Evolutionary conservation across 768 basidiomycete genomes (phyloP), one percentile per base, ranked within the genome.

Genomic region (Termitomyces sp.): DNA sequence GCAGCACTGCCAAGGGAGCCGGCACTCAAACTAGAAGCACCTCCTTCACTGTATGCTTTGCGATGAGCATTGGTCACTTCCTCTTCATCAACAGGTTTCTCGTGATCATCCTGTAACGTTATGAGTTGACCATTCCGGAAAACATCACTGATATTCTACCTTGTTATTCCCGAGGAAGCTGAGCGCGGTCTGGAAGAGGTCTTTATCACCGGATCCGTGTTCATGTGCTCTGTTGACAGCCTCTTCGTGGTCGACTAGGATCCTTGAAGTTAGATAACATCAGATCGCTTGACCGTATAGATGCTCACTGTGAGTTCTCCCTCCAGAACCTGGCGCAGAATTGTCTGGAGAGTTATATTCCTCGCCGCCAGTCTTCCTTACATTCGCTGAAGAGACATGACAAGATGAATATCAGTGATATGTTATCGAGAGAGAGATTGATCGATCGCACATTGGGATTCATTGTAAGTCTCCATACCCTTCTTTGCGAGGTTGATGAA

Each of bases 401-500:
- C 20, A 36, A 23, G 33, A 52, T 29, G n/a, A 43, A 48, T 54
- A 55, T 66, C 42, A 67, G 61, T 49, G 23, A 49, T 25, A 18
- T 60, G 48, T 18, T 49, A 60, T 53, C 45, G 43, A 33, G 20
- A 20, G 18, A 40, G 29, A 56, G 38, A 53, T 54, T 31, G 50
- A 51, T 42, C 23, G 52, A 57, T 56, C 70, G 66, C 58, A 79
- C 77, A 68, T 15, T 83, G 78, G 16, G 76, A 80, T 27, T 74
- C 63, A 60, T 74, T 70, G 71, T 83, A 83, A 65, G 82, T 74
- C 36, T 80, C 68, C 60, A 79, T 68, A 58, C 83, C 82, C 68
- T 91, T 68, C 69, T 90, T 86, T 10, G 88, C 91, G 60, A 91
- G 67, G 54, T 81, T 82, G 35, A 89, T 77, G 62, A 91, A 79